phyloP scores from a whole-genome alignment of 148 eudicot species.

The Rhododendron vialii region DNA sequence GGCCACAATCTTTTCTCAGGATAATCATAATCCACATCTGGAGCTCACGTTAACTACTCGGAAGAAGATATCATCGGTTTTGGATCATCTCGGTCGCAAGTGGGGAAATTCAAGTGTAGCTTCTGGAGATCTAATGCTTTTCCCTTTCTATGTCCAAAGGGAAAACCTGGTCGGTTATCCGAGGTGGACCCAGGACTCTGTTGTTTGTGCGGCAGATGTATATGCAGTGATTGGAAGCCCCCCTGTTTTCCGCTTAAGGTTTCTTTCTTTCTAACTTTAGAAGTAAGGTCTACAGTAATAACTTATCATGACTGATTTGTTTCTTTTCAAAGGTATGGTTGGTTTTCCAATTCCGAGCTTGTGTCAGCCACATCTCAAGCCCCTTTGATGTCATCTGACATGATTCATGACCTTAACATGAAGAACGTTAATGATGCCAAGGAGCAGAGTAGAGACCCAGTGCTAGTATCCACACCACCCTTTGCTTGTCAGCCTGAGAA shows the following conservation, averaged over 20 bases:
- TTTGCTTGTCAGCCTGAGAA: conserved; percentile 26
- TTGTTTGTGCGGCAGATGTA: conserved; percentile 83
- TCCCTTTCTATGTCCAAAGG: conserved; percentile 59
- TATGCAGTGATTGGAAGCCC: conserved; percentile 74
- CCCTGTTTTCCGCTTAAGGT: conserved; percentile 83
- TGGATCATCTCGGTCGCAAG: conserved; percentile 91
- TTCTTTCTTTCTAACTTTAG: conserved; percentile 8
- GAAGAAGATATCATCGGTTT: conserved; percentile 86
- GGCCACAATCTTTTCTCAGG: conserved; percentile 44
- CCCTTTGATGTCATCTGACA: conserved; percentile 20
- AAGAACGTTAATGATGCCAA: conserved; percentile 13
- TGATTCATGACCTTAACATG: conserved; percentile 16
- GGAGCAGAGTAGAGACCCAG: conserved; percentile 20
- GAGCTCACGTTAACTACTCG: conserved; percentile 85
- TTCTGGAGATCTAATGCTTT: conserved; percentile 72
- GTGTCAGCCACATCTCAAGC: conserved; percentile 34
- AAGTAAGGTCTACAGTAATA: not conserved
- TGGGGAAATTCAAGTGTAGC: conserved; percentile 80
- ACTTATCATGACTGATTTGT: conserved; percentile 1
- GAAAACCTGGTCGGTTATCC: conserved; percentile 51
- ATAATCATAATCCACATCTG: conserved; percentile 85
- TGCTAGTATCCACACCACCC: conserved; percentile 13
- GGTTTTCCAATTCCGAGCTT: conserved; percentile 54
- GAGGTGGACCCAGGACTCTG: conserved; percentile 75
- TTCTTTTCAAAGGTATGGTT: conserved; percentile 69